phyloP scores from a whole-genome alignment of 305 asterid species.

The Fraxinus nigra region DNA sequence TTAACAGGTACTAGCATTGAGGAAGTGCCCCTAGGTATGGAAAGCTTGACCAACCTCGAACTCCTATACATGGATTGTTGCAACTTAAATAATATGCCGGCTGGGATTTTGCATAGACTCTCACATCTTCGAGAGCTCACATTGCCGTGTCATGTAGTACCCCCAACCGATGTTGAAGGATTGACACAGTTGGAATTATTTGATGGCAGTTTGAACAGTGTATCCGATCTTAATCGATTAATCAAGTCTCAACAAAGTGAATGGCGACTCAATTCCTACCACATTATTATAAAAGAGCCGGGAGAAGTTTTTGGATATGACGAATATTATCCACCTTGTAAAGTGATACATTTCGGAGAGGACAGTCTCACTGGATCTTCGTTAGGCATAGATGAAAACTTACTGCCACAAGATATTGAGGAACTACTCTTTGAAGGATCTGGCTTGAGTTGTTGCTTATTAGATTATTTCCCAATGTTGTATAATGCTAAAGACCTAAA shows the following conservation, averaged over 20 bases:
- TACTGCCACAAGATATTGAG: constrained; percentile 18
- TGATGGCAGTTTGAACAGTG: background rate
- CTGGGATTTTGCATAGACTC: background rate
- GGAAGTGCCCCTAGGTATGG: constrained; percentile 11
- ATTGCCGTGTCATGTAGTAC: background rate
- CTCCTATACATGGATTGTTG: constrained; percentile 2
- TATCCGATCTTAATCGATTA: background rate
- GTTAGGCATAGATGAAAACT: background rate
- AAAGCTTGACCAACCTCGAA: constrained; percentile 8
- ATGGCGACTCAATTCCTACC: background rate
- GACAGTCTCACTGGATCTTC: background rate
- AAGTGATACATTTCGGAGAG: background rate
- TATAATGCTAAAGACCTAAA: background rate
- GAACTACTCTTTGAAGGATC: background rate
- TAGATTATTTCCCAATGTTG: constrained; percentile 1
- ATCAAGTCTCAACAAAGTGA: background rate
- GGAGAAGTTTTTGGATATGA: background rate
- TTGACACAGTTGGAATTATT: background rate
- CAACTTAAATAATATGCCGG: background rate
- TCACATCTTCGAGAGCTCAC: constrained; percentile 15
- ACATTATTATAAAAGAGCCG: background rate
- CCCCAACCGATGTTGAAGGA: background rate
- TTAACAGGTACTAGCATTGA: background rate
- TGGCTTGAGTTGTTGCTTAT: background rate
- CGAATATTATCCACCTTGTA: background rate